Evolutionary conservation across 1,139 yeast species (phyloP).

Genomic region (Nakaseomyces bracarensis): DNA sequence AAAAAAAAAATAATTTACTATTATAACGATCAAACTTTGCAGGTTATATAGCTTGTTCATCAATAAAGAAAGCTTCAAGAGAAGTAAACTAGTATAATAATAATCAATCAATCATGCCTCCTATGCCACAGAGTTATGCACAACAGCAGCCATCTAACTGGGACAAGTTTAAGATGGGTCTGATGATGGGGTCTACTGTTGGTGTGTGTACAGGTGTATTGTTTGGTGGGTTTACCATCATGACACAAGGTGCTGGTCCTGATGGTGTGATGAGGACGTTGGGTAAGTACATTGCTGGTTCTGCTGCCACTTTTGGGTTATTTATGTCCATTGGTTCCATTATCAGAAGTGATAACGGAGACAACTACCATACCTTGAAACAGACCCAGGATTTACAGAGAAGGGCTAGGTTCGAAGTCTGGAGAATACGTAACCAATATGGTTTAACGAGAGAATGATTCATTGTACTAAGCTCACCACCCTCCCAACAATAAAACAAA

Average conservation of each 20-base stretch:
- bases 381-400: slow-evolving; percentile 23
- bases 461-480: too few relatives aligned
- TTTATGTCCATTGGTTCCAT: slow-evolving; percentile 95
- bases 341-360: slow-evolving; percentile 61
- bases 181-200: slow-evolving; percentile 91
- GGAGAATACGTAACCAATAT: slow-evolving; percentile 26
- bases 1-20: too few relatives aligned
- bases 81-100: too few relatives aligned
- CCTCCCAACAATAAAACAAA: too few relatives aligned
- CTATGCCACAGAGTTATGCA: slow-evolving; percentile 67
- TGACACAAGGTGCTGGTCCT: slow-evolving; percentile 97
- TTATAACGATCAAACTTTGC: too few relatives aligned
- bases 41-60: too few relatives aligned
- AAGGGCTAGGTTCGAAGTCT: slow-evolving; percentile 27
- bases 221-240: slow-evolving; percentile 86
- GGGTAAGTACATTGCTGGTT: slow-evolving; percentile 94
- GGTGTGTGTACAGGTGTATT: slow-evolving; percentile 94
- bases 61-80: too few relatives aligned
- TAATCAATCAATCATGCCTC: slow-evolving; percentile 51
- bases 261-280: slow-evolving; percentile 93
- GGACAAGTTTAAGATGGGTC: slow-evolving; percentile 97
- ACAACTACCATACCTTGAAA: slow-evolving; percentile 12
- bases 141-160: slow-evolving; percentile 82
- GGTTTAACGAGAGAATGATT: slow-evolving; percentile 11
- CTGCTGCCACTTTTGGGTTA: slow-evolving; percentile 93